phyloP scores from a whole-genome alignment of 257 asterid species.

The Solanum ossicruentum region DNA sequence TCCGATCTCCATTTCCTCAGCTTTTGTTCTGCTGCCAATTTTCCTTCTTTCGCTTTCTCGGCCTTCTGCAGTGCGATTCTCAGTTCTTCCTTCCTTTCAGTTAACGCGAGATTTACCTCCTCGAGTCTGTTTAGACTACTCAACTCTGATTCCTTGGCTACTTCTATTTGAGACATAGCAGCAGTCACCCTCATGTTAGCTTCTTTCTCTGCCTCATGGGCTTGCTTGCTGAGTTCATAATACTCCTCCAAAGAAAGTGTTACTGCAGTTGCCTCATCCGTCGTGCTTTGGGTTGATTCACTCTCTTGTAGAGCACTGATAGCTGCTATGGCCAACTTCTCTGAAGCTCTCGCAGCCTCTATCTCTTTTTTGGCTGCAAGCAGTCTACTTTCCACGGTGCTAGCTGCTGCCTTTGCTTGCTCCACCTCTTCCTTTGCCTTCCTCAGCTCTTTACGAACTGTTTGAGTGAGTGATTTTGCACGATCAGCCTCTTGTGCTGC shows the following conservation, averaged over 20 bases:
- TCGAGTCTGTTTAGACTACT: conserved; percentile 55
- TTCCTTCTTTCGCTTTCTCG: conserved; percentile 69
- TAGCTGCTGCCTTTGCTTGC: conserved; percentile 54
- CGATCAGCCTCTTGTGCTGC: conserved; percentile 46
- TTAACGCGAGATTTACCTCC: conserved; percentile 41
- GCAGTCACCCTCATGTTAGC: conserved; percentile 39
- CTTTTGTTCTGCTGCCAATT: conserved; percentile 72
- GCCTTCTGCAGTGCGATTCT: conserved; percentile 50
- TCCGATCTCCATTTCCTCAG: conserved; percentile 74
- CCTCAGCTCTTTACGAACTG: conserved; percentile 35
- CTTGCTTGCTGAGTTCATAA: conserved; percentile 75
- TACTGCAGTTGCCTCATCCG: conserved; percentile 29
- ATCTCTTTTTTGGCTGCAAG: conserved; percentile 71
- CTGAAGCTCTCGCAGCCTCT: conserved; percentile 79
- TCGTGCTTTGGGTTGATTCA: conserved; percentile 24
- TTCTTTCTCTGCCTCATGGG: conserved; percentile 76
- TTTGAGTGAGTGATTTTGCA: conserved; percentile 20
- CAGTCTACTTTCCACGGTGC: conserved; percentile 49
- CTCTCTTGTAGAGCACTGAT: conserved; percentile 51
- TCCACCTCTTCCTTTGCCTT: conserved; percentile 60
- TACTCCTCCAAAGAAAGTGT: conserved; percentile 77
- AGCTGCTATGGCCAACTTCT: conserved; percentile 69
- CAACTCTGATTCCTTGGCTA: conserved; percentile 68
- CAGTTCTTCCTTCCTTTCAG: conserved; percentile 39
- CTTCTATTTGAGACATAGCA: conserved; percentile 52